Evolutionary conservation across 75 land plant species (phyloP).

Genomic region (Cupressus sempervirens): DNA sequence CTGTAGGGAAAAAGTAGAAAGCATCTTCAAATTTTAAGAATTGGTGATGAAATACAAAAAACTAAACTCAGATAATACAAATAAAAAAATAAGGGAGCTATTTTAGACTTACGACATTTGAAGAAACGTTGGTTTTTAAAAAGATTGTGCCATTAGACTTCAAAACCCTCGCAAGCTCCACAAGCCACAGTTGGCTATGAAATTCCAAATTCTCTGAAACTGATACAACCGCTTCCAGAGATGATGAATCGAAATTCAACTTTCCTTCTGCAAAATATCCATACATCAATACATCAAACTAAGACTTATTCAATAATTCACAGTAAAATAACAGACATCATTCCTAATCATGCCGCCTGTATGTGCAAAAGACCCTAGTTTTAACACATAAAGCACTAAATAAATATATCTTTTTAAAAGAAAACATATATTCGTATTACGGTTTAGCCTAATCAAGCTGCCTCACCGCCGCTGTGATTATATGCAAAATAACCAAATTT

Average conservation of each 20-base stretch:
- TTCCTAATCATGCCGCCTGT: too few relatives aligned
- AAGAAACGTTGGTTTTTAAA: slow-evolving; percentile 16
- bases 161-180: slow-evolving; percentile 48
- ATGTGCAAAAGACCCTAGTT: too few relatives aligned
- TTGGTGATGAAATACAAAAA: background rate
- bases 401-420: too few relatives aligned
- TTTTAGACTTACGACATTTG: background rate
- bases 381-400: too few relatives aligned
- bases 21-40: background rate
- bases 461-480: background rate
- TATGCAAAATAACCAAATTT: background rate
- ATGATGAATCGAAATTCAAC: slow-evolving; percentile 40
- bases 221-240: slow-evolving; percentile 46
- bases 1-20: background rate
- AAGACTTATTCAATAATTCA: background rate
- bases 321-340: too few relatives aligned
- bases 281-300: background rate
- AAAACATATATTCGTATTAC: background rate
- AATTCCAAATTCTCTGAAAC: slow-evolving; percentile 32
- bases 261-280: slow-evolving; percentile 21
- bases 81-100: background rate
- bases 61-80: background rate
- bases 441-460: background rate
- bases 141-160: slow-evolving; percentile 66
- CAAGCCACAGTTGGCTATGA: slow-evolving; percentile 30